Conservation (phyloP, 257 asterid genomes). For the Knoxia roxburghii region DNA sequence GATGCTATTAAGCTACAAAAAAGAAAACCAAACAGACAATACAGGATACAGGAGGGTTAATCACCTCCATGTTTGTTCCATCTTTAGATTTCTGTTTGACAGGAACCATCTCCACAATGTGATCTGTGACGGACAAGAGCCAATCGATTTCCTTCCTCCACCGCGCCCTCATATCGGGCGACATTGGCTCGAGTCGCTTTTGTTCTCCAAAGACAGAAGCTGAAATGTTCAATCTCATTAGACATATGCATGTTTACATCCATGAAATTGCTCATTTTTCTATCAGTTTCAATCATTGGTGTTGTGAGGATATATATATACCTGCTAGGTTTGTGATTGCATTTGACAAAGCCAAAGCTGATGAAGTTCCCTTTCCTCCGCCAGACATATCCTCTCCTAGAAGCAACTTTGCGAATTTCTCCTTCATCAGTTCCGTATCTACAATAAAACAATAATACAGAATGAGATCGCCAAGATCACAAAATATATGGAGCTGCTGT, state of each 20-base stretch:
- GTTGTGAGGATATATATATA: conserved; percentile 15
- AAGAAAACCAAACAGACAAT: no score
- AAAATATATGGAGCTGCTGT: not conserved
- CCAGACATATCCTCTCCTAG: conserved; percentile 99
- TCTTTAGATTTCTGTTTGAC: conserved; percentile 63
- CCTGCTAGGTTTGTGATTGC: conserved; percentile 94
- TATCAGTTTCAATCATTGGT: not conserved
- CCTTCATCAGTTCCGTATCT: conserved; percentile 84
- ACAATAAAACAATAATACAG: not conserved
- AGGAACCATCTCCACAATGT: conserved; percentile 89
- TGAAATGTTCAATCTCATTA: conserved; percentile 25
- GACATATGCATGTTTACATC: no score
- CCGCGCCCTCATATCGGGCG: conserved; percentile 60
- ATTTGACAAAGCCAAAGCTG: conserved; percentile 89
- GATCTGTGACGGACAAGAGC: conserved; percentile 87
- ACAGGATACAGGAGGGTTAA: no score
- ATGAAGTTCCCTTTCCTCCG: conserved; percentile 93
- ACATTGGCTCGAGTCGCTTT: conserved; percentile 80
- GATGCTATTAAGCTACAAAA: not conserved
- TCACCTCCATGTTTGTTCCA: conserved; percentile 72
- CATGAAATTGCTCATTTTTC: not conserved
- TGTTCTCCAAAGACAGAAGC: conserved; percentile 93
- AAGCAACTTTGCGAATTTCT: conserved; percentile 82
- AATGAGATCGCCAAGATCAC: not conserved
- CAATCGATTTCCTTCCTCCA: conserved; percentile 93